These are phyloP conservation scores for Suillus clintonianus DNA, from an alignment of 768 basidiomycete genomes.

Conservation along the genomic window DNA sequence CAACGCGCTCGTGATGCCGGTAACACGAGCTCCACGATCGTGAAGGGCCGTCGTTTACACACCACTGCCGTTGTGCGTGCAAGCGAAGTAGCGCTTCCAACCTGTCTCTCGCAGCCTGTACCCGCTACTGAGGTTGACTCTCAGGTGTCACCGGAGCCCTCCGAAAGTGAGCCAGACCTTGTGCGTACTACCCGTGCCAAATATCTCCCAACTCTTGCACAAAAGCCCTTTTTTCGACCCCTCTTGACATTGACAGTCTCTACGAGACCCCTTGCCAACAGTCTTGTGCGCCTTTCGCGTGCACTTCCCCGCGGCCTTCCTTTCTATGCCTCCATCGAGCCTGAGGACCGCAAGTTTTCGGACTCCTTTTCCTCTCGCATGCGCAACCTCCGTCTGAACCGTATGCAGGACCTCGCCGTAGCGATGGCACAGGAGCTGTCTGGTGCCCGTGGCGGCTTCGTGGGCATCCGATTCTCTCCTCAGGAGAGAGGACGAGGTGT, in stretches of 20 bases:
- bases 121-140: background rate
- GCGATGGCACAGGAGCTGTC: slow-evolving; percentile 31
- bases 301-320: slow-evolving; percentile 35
- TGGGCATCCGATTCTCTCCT: slow-evolving; percentile 36
- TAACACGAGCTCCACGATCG: slow-evolving; percentile 6
- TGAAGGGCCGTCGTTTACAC: slow-evolving; percentile 21
- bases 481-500: slow-evolving; percentile 35
- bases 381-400: slow-evolving; percentile 35
- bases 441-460: slow-evolving; percentile 40
- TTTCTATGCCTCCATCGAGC: slow-evolving; percentile 34
- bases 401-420: slow-evolving; percentile 31
- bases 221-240: slow-evolving; percentile 42
- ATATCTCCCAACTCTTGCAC: slow-evolving; percentile 31
- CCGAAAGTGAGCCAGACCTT: background rate
- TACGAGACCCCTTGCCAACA: slow-evolving; percentile 42
- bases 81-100: slow-evolving; percentile 3
- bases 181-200: slow-evolving; percentile 17
- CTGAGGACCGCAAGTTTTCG: slow-evolving; percentile 36
- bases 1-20: slow-evolving; percentile 13
- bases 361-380: slow-evolving; percentile 33
- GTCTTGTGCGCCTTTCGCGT: slow-evolving; percentile 35
- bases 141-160: background rate
- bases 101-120: background rate
- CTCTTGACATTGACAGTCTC: slow-evolving; percentile 41
- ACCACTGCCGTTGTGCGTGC: slow-evolving; percentile 12